A percentile compares a stretch with the other conserved stretches of the same genome.
These are phyloP conservation scores for Nitzschia putrida DNA, from an alignment of 108 stramenopile species.

Conservation along the genomic window DNA sequence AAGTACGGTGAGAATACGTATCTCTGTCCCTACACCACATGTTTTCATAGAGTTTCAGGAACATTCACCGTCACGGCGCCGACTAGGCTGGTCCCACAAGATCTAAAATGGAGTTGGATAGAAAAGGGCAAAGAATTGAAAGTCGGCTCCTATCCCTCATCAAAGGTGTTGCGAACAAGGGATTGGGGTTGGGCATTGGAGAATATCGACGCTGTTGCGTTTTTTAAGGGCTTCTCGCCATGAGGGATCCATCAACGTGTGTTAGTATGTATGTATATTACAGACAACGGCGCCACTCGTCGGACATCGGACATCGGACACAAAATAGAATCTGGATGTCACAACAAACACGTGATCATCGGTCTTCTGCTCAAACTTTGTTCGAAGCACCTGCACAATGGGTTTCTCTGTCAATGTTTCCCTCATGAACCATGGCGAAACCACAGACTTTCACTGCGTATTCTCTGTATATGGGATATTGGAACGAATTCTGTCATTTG, in stretches of 20 bases:
- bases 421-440: too few relatives aligned
- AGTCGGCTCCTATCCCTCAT: conserved; percentile 33
- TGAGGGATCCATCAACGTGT: too few relatives aligned
- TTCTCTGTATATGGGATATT: conserved; percentile 30
- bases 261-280: too few relatives aligned
- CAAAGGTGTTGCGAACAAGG: conserved; percentile 8
- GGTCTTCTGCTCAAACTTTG: too few relatives aligned
- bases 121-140: conserved; percentile 19
- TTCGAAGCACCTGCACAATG: too few relatives aligned
- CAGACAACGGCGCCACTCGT: too few relatives aligned
- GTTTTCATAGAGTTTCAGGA: conserved; percentile 24
- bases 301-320: too few relatives aligned
- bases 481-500: conserved; percentile 27
- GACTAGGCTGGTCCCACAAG: conserved; percentile 16
- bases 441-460: background rate
- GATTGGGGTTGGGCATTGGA: conserved; percentile 45
- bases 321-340: too few relatives aligned
- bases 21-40: conserved; percentile 26
- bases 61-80: background rate
- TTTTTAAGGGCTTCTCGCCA: conserved; percentile 8
- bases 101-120: conserved; percentile 35
- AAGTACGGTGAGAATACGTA: conserved; percentile 17
- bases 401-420: too few relatives aligned
- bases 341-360: too few relatives aligned
- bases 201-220: conserved; percentile 29